Conservation (phyloP, 345 rosid species). For the Syzygium jambos region DNA sequence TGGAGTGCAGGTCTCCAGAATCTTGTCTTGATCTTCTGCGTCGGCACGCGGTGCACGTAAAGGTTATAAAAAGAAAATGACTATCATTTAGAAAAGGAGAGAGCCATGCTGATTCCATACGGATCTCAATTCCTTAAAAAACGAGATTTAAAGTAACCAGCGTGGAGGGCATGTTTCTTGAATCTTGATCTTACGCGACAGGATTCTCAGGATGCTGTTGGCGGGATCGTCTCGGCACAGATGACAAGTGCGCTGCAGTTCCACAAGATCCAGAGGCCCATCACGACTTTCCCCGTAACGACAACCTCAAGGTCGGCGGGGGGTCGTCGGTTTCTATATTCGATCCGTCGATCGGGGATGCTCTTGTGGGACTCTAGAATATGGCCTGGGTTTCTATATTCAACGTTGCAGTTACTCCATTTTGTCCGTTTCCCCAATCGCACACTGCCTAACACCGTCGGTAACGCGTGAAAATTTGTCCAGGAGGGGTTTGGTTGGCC, state of each 20-base stretch:
- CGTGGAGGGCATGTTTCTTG: no score
- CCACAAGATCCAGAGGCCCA: fast-evolving
- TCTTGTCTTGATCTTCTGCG: not conserved
- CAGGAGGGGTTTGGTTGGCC: not conserved
- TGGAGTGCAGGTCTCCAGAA: not conserved
- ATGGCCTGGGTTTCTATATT: not conserved
- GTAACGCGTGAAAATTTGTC: not conserved
- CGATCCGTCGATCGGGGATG: no score
- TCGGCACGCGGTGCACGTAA: not conserved
- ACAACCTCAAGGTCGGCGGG: no score
- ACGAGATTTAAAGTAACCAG: no score
- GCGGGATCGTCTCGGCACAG: no score
- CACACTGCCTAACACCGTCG: not conserved
- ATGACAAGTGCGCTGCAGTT: no score
- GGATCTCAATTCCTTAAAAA: no score
- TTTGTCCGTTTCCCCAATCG: not conserved
- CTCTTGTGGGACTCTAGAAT: no score
- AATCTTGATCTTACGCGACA: not conserved
- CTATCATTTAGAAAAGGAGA: not conserved
- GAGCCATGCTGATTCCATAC: not conserved
- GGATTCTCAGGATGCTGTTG: no score
- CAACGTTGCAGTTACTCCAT: not conserved
- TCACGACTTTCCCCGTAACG: no score
- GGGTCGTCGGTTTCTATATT: no score
- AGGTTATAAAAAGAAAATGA: fast-evolving